These are phyloP conservation scores for Cardiosporidium cionae DNA, from an alignment of 169 alveolate species.

Conservation along the genomic window DNA sequence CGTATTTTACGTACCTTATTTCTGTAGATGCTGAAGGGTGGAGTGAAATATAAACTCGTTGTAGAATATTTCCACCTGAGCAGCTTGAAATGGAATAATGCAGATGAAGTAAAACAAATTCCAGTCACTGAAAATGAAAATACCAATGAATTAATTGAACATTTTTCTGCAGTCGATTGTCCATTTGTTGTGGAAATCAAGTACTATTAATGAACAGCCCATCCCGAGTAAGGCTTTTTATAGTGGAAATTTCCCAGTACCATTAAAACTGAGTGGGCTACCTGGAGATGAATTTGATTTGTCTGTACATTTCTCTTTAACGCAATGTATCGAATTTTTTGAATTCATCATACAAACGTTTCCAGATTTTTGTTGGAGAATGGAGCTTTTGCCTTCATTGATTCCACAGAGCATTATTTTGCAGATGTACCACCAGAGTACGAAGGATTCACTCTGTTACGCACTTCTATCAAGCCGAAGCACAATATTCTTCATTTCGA, in stretches of 20 bases:
- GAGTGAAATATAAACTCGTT: slow-evolving; percentile 33
- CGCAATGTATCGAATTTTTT: not conserved
- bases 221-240: slow-evolving; percentile 61
- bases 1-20: slow-evolving; percentile 53
- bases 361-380: slow-evolving; percentile 55
- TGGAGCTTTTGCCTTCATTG: slow-evolving; percentile 70
- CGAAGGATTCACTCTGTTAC: slow-evolving; percentile 47
- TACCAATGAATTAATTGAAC: not conserved
- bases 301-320: not conserved
- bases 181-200: slow-evolving; percentile 62
- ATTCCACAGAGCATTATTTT: slow-evolving; percentile 47
- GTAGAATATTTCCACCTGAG: slow-evolving; percentile 50
- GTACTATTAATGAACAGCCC: slow-evolving; percentile 51
- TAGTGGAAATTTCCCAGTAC: slow-evolving; percentile 57
- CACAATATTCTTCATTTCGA: slow-evolving; percentile 32
- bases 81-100: slow-evolving; percentile 36
- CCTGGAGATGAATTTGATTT: slow-evolving; percentile 63
- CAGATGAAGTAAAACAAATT: slow-evolving; percentile 9
- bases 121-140: no score
- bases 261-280: slow-evolving; percentile 64
- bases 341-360: not conserved
- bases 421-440: slow-evolving; percentile 71
- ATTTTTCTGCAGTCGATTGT: slow-evolving; percentile 21
- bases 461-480: slow-evolving; percentile 24
- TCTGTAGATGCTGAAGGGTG: slow-evolving; percentile 51